phyloP scores from a whole-genome alignment of 176 grass and related monocot genomes.

The Oryza nivara region DNA sequence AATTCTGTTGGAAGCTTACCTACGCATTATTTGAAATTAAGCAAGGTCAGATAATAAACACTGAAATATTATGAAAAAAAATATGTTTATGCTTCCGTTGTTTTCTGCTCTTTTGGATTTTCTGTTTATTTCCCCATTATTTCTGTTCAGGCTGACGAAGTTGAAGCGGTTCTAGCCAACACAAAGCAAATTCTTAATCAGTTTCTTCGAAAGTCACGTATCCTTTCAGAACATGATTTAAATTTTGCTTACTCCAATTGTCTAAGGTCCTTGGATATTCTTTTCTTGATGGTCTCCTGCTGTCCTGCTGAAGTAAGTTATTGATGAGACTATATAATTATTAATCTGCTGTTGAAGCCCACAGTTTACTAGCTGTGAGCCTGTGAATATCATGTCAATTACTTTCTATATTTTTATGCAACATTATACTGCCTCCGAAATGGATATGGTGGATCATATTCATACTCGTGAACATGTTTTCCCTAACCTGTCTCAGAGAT shows the following conservation, averaged over 20 bases:
- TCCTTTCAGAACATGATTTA: conserved; percentile 42
- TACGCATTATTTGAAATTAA: conserved; percentile 81
- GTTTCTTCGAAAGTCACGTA: conserved; percentile 91
- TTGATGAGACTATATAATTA: conserved; percentile 21
- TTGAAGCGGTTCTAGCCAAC: conserved; percentile 90
- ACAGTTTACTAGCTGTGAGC: conserved; percentile 6
- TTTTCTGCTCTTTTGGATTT: conserved; percentile 8
- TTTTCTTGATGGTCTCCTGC: background rate
- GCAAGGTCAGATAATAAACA: conserved; percentile 58
- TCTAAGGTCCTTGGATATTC: conserved; percentile 23
- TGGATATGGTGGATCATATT: conserved; percentile 15
- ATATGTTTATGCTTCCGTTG: conserved; percentile 11
- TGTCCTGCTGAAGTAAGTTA: conserved; percentile 10
- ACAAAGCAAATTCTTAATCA: conserved; percentile 98
- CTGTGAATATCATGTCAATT: conserved; percentile 27
- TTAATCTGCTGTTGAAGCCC: conserved; percentile 10
- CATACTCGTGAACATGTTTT: conserved; percentile 39
- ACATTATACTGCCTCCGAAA: background rate
- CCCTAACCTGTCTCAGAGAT: conserved; percentile 66
- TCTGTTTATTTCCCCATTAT: conserved; percentile 36
- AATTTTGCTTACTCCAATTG: conserved; percentile 26
- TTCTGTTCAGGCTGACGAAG: conserved; percentile 77
- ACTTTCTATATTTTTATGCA: conserved; percentile 13
- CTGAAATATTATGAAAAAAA: conserved; percentile 20
- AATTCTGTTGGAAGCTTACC: conserved; percentile 94